Conservation (phyloP, 352 stramenopile species). For the Blastocystis sp. region DNA sequence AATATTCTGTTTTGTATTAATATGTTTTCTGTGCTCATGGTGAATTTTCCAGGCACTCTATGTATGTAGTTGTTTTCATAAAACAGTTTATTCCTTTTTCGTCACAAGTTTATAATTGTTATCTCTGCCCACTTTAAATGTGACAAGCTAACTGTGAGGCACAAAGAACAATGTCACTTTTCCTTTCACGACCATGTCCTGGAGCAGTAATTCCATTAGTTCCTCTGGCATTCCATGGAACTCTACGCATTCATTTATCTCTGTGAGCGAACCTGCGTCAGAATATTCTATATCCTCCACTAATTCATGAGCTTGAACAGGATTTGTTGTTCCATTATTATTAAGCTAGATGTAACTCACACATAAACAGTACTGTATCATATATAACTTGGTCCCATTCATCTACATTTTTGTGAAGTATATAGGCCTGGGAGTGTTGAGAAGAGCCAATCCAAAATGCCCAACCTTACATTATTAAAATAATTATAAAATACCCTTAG, state of each 20-base stretch:
- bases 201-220: conserved; percentile 17
- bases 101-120: conserved; percentile 9
- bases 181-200: not conserved
- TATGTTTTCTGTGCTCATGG: not conserved
- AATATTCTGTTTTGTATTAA: conserved; percentile 30
- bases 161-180: not conserved
- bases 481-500: not conserved
- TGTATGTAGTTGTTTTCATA: not conserved
- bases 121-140: conserved; percentile 25
- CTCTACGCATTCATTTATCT: not conserved
- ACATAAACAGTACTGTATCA: not conserved
- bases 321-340: not conserved
- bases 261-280: not conserved
- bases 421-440: conserved; percentile 33
- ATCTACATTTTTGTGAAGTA: not conserved
- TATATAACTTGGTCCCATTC: not conserved
- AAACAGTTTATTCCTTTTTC: not conserved
- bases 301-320: conserved; percentile 35
- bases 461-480: not conserved
- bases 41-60: not conserved
- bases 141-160: not conserved
- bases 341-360: not conserved
- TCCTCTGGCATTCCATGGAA: conserved; percentile 38
- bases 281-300: conserved; percentile 20
- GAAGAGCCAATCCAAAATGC: conserved; percentile 48